A percentile compares a stretch with the other conserved stretches of the same genome.
phyloP scores from a whole-genome alignment of 75 land plant genomes.

The Isoetes taiwanensis region DNA sequence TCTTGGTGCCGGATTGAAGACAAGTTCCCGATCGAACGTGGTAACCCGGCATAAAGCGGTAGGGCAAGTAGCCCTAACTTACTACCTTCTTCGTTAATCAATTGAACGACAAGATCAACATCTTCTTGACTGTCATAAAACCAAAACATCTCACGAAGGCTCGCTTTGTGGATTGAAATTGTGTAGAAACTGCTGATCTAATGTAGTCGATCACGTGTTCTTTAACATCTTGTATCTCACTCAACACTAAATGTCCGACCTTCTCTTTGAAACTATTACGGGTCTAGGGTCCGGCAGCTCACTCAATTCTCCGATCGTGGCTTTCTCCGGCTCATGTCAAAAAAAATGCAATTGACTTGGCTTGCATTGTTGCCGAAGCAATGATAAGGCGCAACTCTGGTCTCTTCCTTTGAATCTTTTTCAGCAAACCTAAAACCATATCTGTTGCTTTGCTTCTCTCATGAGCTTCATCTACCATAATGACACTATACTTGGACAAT shows the following conservation, averaged over 20 bases:
- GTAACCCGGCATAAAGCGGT: slow-evolving; percentile 81
- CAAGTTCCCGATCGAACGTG: slow-evolving; percentile 85
- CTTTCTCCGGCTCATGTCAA: too few species aligned
- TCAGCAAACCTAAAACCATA: slow-evolving; percentile 74
- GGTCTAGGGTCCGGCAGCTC: too few species aligned
- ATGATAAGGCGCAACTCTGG: slow-evolving; percentile 72
- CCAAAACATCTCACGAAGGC: slow-evolving; percentile 69
- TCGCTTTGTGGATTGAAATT: too few species aligned
- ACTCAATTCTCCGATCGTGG: too few species aligned
- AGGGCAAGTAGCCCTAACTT: slow-evolving; percentile 49
- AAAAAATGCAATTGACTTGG: slow-evolving; percentile 65
- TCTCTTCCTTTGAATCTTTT: slow-evolving; percentile 74
- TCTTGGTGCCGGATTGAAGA: slow-evolving; percentile 61
- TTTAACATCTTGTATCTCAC: too few species aligned
- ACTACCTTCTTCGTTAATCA: slow-evolving; percentile 53
- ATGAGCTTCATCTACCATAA: slow-evolving; percentile 98
- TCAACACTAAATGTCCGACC: too few species aligned
- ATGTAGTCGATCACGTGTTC: too few species aligned
- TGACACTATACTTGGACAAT: slow-evolving; percentile 80
- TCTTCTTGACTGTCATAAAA: slow-evolving; percentile 97
- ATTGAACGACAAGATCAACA: slow-evolving; percentile 67
- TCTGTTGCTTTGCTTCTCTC: slow-evolving; percentile 86
- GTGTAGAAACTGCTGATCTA: too few species aligned
- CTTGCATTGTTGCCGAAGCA: slow-evolving; percentile 92
- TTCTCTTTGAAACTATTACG: too few species aligned